Percentiles rank a stretch among this genome's conserved stretches.
Evolutionary conservation across 352 stramenopile genomes (phyloP).

Genomic region (Pythium brassicae): DNA sequence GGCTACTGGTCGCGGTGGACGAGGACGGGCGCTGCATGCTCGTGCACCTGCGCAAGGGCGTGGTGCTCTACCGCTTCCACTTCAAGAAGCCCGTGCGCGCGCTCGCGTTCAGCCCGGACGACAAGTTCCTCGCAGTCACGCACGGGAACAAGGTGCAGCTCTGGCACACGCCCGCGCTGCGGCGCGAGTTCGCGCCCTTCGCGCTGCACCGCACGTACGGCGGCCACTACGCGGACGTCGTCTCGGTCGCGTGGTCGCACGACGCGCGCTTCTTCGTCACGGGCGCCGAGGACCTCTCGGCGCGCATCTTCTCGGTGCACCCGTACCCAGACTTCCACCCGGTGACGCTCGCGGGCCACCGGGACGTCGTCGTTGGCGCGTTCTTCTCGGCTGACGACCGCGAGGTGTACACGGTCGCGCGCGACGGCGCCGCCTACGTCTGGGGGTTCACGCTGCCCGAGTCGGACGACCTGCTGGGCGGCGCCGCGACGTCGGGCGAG

Average conservation of each 20-base stretch:
- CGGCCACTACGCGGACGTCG: conserved; percentile 87
- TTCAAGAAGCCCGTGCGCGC: conserved; percentile 90
- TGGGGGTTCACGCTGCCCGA: conserved; percentile 77
- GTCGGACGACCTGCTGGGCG: conserved; percentile 18
- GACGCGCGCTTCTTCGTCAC: conserved; percentile 90
- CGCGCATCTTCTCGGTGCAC: conserved; percentile 81
- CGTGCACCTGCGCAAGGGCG: conserved; percentile 85
- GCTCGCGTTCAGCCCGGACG: conserved; percentile 86
- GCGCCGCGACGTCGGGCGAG: conserved; percentile 25
- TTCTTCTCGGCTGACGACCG: conserved; percentile 83
- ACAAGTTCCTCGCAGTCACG: conserved; percentile 85
- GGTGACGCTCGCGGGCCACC: conserved; percentile 87
- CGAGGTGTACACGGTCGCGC: conserved; percentile 82
- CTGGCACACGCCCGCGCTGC: conserved; percentile 81
- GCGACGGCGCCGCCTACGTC: conserved; percentile 84
- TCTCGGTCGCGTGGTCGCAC: conserved; percentile 84
- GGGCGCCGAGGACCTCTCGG: conserved; percentile 84
- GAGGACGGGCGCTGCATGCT: conserved; percentile 88
- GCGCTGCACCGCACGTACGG: conserved; percentile 85
- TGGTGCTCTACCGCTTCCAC: conserved; percentile 93
- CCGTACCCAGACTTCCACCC: conserved; percentile 72
- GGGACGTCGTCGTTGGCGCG: conserved; percentile 77
- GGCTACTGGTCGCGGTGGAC: conserved; percentile 87
- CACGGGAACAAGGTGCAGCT: conserved; percentile 91
- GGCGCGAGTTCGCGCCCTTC: conserved; percentile 90